These are phyloP conservation scores for Clavispora phyllophila DNA, from an alignment of 805 yeast species.

Conservation along the genomic window DNA sequence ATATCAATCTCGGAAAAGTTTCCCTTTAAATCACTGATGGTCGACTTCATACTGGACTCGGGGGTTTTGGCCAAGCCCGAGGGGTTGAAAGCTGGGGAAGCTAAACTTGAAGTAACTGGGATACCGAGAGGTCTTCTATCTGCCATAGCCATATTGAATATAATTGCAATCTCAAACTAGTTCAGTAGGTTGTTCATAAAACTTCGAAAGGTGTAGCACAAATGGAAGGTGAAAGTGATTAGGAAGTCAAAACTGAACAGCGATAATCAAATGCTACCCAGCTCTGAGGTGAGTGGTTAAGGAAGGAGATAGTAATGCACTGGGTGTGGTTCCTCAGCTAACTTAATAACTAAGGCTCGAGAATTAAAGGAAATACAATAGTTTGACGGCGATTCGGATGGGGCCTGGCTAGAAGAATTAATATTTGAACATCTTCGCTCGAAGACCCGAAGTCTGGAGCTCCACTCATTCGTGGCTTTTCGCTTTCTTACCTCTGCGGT, in stretches of 20 bases:
- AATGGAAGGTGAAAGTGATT: background rate
- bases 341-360: constrained; percentile 5
- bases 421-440: background rate
- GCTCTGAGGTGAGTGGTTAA: background rate
- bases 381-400: background rate
- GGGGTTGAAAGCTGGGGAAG: constrained; percentile 39
- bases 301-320: background rate
- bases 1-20: constrained; percentile 5
- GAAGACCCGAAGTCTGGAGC: background rate
- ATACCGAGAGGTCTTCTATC: constrained; percentile 60
- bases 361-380: background rate
- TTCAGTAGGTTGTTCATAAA: background rate
- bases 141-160: constrained; percentile 53
- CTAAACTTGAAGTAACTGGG: constrained; percentile 45
- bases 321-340: constrained; percentile 1
- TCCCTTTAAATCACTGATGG: constrained; percentile 15
- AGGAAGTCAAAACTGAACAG: constrained; percentile 7
- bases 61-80: constrained; percentile 15
- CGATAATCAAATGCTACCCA: constrained; percentile 17
- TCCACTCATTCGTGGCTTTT: background rate
- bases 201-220: background rate
- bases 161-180: background rate
- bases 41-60: constrained; percentile 10
- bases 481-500: background rate
- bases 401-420: background rate